Base-by-base conservation (phyloP, 2,329 filamentous ascomycete genomes). In the Pseudocercospora fijiensis region DNA sequence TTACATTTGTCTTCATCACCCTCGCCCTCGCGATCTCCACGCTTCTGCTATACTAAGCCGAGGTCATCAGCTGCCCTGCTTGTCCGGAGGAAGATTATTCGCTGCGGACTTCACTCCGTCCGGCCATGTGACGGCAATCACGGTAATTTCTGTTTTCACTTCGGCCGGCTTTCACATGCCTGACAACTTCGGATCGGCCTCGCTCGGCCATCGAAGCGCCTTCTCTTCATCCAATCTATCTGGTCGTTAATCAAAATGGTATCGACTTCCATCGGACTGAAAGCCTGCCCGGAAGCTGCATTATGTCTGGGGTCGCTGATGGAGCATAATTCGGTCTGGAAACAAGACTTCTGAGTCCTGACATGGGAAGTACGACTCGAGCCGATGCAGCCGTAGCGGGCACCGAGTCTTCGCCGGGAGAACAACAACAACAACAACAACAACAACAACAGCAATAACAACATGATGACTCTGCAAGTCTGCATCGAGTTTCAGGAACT, bases 81-180 rank as follows among this genome's bases (percentile, higher is more conserved):
- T 8, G 47, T 22, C 3, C 33, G 56, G 8, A 30, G 37, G 1
- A 18, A 16, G 28, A 2, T 53, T 16, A 58, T 62, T 58, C 55
- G 60, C 30, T 18, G 24, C 60, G 60, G 55, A 18, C 4, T 1
- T 3, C 45, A 10, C 24, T 58, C 55, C 60, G 60, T 20, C 47
- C 13, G 41, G 20, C 37, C 55, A 62, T 62, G 60, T 62, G 60
- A 62, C 60, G 60, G 60, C 47, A 62, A 62, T 49, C 49, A 49
- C 60, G 60, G 55, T 43, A 56, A 13, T 33, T 45, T 51, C 8
- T 30, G 47, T 22, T 52, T 18, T 47, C 33, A 33, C 28, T n/a
- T 53, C 49, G 49, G 49, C 7, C 22, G 24, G 49, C 13, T 28
- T 53, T 53, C 49, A 53, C 26, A 53, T 53, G 49, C 20, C 7